Conservation (phyloP, 78 protist genomes). For the Pigoraptor vietnamica region DNA sequence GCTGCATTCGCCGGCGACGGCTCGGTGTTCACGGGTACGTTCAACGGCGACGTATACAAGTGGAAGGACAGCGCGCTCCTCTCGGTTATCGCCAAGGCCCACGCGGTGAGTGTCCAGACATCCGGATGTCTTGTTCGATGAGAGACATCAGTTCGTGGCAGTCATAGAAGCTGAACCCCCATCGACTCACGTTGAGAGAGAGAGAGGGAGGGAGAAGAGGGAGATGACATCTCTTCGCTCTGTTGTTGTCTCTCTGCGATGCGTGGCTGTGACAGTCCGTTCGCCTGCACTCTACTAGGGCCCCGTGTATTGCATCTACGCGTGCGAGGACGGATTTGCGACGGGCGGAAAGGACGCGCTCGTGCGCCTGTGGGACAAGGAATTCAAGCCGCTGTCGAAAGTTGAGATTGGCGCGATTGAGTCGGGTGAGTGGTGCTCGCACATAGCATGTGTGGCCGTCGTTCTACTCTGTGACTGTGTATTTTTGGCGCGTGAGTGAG, state of each 20-base stretch:
- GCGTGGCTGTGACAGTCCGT: too few species aligned
- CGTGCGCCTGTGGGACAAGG: neutral
- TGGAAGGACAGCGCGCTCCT: neutral
- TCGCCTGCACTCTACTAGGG: too few species aligned
- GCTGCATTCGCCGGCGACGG: neutral
- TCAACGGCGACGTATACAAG: neutral
- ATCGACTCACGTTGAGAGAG: too few species aligned
- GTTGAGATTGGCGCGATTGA: neutral
- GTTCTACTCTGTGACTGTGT: too few species aligned
- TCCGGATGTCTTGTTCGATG: too few species aligned
- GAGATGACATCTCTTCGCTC: too few species aligned
- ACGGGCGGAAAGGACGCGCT: constrained; percentile 9
- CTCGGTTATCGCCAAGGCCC: neutral
- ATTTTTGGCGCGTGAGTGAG: too few species aligned
- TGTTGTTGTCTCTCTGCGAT: neutral
- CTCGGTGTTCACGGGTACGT: neutral
- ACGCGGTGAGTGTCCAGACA: neutral
- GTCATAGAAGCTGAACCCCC: too few species aligned
- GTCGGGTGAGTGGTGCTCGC: neutral
- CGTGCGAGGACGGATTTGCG: neutral
- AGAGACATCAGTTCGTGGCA: too few species aligned
- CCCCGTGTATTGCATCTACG: neutral
- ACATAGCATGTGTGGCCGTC: neutral
- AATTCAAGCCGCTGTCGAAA: neutral
- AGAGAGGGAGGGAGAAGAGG: too few species aligned